Conservation (phyloP, 2,329 filamentous ascomycete genomes). For the Colletotrichum tabaci region DNA sequence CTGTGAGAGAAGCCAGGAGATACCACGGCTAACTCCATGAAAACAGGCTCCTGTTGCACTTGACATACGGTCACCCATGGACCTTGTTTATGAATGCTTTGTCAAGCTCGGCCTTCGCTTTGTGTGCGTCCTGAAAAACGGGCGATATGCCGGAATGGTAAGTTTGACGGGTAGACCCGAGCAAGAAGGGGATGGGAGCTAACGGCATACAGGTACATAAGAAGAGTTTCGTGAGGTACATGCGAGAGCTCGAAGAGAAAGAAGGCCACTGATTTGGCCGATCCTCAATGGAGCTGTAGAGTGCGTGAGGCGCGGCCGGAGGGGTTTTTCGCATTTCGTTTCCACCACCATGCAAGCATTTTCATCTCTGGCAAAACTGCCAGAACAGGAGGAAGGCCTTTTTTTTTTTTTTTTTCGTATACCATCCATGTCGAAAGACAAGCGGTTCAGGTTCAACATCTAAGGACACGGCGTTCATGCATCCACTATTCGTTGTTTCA, state of each 20-base stretch:
- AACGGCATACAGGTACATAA: slow-evolving; percentile 79
- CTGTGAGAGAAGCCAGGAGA: neutral
- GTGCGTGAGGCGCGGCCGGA: neutral
- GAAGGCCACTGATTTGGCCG: slow-evolving; percentile 40
- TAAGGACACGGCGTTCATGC: slow-evolving; percentile 12
- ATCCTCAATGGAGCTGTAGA: neutral
- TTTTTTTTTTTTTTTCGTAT: too few relatives aligned
- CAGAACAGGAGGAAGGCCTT: slow-evolving; percentile 2
- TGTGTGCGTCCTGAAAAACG: slow-evolving; percentile 89
- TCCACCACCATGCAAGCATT: slow-evolving; percentile 1
- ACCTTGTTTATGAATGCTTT: slow-evolving; percentile 96
- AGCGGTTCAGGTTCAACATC: slow-evolving; percentile 12
- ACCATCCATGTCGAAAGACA: neutral
- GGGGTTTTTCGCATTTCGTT: neutral
- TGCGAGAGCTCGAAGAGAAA: slow-evolving; percentile 83
- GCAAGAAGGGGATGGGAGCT: neutral
- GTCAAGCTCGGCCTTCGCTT: slow-evolving; percentile 94
- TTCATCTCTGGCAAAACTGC: neutral
- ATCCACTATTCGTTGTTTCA: neutral
- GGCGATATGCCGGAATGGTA: slow-evolving; percentile 90
- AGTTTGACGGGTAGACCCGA: slow-evolving; percentile 50
- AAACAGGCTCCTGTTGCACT: slow-evolving; percentile 83
- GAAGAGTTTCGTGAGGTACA: slow-evolving; percentile 96
- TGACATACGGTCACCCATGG: slow-evolving; percentile 91
- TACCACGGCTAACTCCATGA: neutral